phyloP scores from a whole-genome alignment of 1,284 basidiomycete species.

The Sporisorium sorghi region DNA sequence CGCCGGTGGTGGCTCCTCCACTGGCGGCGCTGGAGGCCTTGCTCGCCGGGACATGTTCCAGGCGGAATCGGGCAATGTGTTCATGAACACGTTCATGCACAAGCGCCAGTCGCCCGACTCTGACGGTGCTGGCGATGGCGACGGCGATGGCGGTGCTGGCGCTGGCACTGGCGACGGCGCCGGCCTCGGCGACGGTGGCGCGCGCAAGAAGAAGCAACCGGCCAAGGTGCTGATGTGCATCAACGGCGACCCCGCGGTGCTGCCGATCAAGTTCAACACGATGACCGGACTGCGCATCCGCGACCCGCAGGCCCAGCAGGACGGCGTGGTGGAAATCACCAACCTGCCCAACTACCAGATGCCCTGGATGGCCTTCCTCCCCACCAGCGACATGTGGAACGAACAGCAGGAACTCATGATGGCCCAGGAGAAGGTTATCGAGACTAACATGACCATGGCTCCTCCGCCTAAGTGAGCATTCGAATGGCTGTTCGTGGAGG shows the following conservation, averaged over 20 bases:
- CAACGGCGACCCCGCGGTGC: constrained; percentile 37
- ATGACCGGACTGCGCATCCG: constrained; percentile 39
- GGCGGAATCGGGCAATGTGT: background rate
- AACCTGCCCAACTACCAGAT: constrained; percentile 40
- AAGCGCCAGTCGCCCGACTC: constrained; percentile 10
- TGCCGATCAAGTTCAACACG: constrained; percentile 46
- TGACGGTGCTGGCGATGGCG: background rate
- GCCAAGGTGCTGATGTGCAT: constrained; percentile 44
- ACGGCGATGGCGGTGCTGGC: background rate
- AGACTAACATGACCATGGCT: constrained; percentile 24
- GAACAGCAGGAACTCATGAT: constrained; percentile 45
- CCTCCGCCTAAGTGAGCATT: constrained; percentile 10
- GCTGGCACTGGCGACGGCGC: background rate
- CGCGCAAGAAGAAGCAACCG: background rate
- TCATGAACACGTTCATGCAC: constrained; percentile 8
- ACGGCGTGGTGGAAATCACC: constrained; percentile 35
- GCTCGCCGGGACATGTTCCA: constrained; percentile 11
- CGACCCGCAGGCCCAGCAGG: constrained; percentile 13
- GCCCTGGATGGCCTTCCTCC: constrained; percentile 51
- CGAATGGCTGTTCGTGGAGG: too few relatives aligned
- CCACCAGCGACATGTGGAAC: constrained; percentile 42
- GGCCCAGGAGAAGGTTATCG: constrained; percentile 33
- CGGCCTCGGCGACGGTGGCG: background rate
- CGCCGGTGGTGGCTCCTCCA: background rate
- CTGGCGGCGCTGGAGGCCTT: background rate